Evolutionary conservation across 2,329 filamentous ascomycete species (phyloP), one percentile per base, ranked within the genome.

Genomic region (Scleromitrula shiraiana): DNA sequence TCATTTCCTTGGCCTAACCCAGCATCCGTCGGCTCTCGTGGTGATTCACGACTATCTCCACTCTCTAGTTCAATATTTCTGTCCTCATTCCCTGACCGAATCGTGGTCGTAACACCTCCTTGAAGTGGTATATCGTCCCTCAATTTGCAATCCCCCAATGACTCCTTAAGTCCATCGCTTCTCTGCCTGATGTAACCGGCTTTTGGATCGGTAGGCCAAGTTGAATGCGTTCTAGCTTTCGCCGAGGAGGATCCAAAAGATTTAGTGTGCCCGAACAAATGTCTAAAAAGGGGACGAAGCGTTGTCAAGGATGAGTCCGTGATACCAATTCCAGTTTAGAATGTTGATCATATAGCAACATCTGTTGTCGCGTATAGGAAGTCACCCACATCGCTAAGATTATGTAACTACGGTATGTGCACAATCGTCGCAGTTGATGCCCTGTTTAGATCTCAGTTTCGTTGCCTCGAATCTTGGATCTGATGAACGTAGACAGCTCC

Each of bases 391-490:
- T 65, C 58, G 3, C 58, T 53, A 7, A 70, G 59, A 19, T 63
- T 58, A 49, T 63, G 61, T 8, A 69, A 59, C 52, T 68, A 70
- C 6, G 67, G 68, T 26, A 71, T 64, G 8, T 68, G 67, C 32
- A 69, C 59, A 41, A 70, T 66, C 3, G 68, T 69, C 19, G 67
- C 68, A 7, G 65, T 57, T 1, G 66, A 69, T 14, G 65, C 67
- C 17, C 67, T 32, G 9, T 30, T 33, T 6, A 9, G n/a, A n/a
- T 30, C 33, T 39, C 10, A 39, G 19, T 20, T 19, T 10, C 26
- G 32, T 56, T 41, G 12, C 27, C 27, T 42, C 7, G 19, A 20
- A 24, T 10, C 5, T 17, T 8, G n/a, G 12, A 22, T 38, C 22
- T 48, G 41, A 33, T n/a, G 14, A 29, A 47, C 42, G 30, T 9